Evolutionary conservation across 1,284 basidiomycete species (phyloP).

Genomic region (Ganoderma multipileum): DNA sequence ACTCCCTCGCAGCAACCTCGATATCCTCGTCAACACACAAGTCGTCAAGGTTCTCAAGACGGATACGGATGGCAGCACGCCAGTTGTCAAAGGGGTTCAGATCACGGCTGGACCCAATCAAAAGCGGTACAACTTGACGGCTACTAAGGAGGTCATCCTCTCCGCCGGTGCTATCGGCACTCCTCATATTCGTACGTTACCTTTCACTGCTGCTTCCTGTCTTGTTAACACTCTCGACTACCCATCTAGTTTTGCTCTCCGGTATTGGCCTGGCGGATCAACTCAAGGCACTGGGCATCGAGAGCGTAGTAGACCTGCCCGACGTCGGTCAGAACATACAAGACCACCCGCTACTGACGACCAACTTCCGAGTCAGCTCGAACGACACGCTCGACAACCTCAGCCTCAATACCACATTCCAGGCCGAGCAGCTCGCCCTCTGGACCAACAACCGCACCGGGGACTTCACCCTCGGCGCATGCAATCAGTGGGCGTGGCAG

Average conservation of each 20-base stretch:
- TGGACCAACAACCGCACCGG: constrained; percentile 24
- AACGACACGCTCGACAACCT: constrained; percentile 26
- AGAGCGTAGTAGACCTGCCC: constrained; percentile 40
- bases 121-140: constrained; percentile 26
- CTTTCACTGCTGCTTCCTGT: neutral
- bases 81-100: constrained; percentile 43
- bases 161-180: constrained; percentile 32
- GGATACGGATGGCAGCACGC: constrained; percentile 17
- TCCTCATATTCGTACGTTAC: constrained; percentile 40
- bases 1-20: constrained; percentile 45
- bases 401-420: constrained; percentile 20
- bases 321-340: constrained; percentile 46
- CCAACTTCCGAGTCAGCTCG: constrained; percentile 25
- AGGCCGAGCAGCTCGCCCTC: constrained; percentile 22
- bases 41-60: constrained; percentile 46
- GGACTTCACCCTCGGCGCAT: constrained; percentile 15
- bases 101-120: constrained; percentile 25
- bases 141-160: constrained; percentile 36
- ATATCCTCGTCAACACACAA: constrained; percentile 47
- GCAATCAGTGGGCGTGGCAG: constrained; percentile 24
- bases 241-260: constrained; percentile 37
- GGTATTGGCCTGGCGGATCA: constrained; percentile 32
- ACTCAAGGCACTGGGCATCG: constrained; percentile 35
- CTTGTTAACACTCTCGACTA: neutral
- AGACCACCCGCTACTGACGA: constrained; percentile 43